A percentile compares a stretch with the other conserved stretches of the same genome.
phyloP scores from a whole-genome alignment of 2,329 filamentous ascomycete species.

The Sporothrix phasma region DNA sequence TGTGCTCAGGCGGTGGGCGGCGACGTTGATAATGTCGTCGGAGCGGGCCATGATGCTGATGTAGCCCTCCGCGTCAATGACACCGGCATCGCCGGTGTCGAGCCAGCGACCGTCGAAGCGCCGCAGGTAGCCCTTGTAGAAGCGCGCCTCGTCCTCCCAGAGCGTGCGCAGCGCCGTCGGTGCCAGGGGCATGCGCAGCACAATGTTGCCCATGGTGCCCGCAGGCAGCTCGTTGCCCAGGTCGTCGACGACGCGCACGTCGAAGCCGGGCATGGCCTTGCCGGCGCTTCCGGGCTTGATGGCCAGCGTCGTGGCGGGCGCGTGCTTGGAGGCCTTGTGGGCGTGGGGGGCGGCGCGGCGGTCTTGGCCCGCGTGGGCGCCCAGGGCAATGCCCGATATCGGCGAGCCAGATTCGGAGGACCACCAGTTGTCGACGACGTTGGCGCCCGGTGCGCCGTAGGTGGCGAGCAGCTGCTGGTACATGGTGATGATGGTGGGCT shows the following conservation, averaged over 20 bases:
- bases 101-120: constrained; percentile 75
- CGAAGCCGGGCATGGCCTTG: constrained; percentile 85
- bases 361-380: constrained; percentile 48
- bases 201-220: constrained; percentile 84
- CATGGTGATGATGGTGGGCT: constrained; percentile 72
- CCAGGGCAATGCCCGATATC: constrained; percentile 45
- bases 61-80: constrained; percentile 66
- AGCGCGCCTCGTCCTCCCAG: constrained; percentile 77
- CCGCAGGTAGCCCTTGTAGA: constrained; percentile 76
- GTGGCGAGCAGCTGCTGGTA: constrained; percentile 64
- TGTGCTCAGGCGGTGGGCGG: constrained; percentile 81
- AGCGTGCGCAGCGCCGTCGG: constrained; percentile 79
- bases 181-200: constrained; percentile 69
- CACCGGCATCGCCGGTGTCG: constrained; percentile 83
- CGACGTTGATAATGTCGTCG: constrained; percentile 94
- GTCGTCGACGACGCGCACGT: constrained; percentile 77
- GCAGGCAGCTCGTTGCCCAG: constrained; percentile 58
- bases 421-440: constrained; percentile 53
- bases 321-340: constrained; percentile 17
- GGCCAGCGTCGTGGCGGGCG: constrained; percentile 36
- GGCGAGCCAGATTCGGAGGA: constrained; percentile 50
- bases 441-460: constrained; percentile 54
- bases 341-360: constrained; percentile 34
- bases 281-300: constrained; percentile 82
- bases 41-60: constrained; percentile 53